Base-by-base conservation (phyloP, 768 basidiomycete genomes). In the Pulveroboletus sp. region DNA sequence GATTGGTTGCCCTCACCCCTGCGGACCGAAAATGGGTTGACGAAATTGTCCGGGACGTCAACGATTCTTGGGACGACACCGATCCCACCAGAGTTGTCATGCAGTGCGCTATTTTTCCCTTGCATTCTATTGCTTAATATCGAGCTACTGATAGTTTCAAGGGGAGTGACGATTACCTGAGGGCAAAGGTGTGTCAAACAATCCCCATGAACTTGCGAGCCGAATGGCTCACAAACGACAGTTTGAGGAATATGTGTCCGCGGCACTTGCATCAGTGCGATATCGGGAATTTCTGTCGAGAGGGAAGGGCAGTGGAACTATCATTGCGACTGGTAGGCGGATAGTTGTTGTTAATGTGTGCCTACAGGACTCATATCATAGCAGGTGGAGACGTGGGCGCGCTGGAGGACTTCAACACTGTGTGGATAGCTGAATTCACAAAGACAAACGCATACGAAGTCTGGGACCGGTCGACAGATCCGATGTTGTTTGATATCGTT, bases 1-100 rank as follows among this genome's bases (percentile, higher is more conserved):
- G 87, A 24, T 72, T 85, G 29, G 81, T 86, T 19, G 82, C 80
- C 6, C 70, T 99, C 56, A 97, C 95, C 2, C 75, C 97, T 0
- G 92, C 94, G 1, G 97, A 98, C 66, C 75, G 95, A 50, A 94
- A 90, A 66, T 99, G 97, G 97, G 91, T 98, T 80, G 94, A 98
- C 61, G 93, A 95, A 57, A 83, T 95, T 47, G 79, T 94, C 34
- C 81, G 76, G 45, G 90, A 92, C 52, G 91, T 95, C 11, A 90
- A 90, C 52, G 83, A 88, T 43, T 78, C 78, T 8, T 94, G 87
- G 86, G 78, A 81, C 48, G 80, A 83, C 5, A 72, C 71, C 10
- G 85, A 88, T 55, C 78, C 85, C 1, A 70, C 69, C 5, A 74
- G 74, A 46, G 75, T 69, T 13, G 77, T 76, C 24, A 80, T 94